Evolutionary conservation across 2,329 filamentous ascomycete species (phyloP).

Genomic region (Fusarium compactum): DNA sequence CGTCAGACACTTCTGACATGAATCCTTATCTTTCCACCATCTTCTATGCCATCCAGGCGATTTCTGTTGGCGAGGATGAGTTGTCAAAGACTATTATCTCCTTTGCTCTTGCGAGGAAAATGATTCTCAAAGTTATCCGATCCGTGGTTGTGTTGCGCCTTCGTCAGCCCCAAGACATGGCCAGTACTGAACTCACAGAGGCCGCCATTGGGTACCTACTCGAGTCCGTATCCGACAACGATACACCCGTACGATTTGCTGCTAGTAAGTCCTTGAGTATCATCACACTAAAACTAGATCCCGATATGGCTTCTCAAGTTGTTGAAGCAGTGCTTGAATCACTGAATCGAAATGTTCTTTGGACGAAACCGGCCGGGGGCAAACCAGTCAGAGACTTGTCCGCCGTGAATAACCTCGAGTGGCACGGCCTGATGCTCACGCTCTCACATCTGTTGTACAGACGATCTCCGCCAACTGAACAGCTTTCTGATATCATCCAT

Average conservation of each 20-base stretch:
- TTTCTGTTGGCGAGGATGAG: constrained; percentile 64
- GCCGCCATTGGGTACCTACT: constrained; percentile 85
- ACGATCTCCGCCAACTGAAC: constrained; percentile 77
- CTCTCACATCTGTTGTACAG: constrained; percentile 89
- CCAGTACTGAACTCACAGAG: constrained; percentile 73
- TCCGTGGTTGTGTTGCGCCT: constrained; percentile 77
- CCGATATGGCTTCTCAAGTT: constrained; percentile 86
- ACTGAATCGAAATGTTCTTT: constrained; percentile 70
- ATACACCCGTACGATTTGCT: constrained; percentile 89
- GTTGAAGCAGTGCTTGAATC: constrained; percentile 86
- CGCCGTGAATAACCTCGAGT: constrained; percentile 83
- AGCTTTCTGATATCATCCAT: constrained; percentile 79
- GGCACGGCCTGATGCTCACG: constrained; percentile 93
- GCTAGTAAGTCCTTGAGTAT: constrained; percentile 94
- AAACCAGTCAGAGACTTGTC: constrained; percentile 70
- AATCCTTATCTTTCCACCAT: constrained; percentile 73
- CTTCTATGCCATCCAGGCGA: constrained; percentile 72
- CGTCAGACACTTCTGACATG: constrained; percentile 80
- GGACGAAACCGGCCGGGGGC: constrained; percentile 56
- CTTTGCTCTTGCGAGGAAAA: constrained; percentile 84
- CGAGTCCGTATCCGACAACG: constrained; percentile 82
- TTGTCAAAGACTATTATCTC: constrained; percentile 68
- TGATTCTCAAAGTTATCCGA: constrained; percentile 85
- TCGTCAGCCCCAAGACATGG: constrained; percentile 59
- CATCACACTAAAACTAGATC: constrained; percentile 82